Evolutionary conservation across 2,329 filamentous ascomycete species (phyloP), one percentile per base, ranked within the genome.

Genomic region (Thielaviopsis cerberus): DNA sequence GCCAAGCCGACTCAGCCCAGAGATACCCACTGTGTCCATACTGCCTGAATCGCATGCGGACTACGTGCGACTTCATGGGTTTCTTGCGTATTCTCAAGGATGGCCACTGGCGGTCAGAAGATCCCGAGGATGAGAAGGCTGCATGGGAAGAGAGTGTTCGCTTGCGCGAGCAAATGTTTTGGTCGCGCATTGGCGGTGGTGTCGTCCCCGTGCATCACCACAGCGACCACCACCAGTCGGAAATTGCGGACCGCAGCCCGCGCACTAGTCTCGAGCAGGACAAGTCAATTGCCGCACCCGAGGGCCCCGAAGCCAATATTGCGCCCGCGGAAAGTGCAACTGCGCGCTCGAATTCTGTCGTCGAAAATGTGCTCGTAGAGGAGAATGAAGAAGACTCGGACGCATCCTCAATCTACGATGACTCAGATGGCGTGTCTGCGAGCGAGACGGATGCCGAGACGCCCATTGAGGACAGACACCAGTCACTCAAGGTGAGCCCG

Each of bases 131-230:
- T 34, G 88, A 94, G 70, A 88, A 86, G 66, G 80, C 82, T 26
- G 88, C 89, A 0, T 98, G 92, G 92, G 91, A 97, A 67, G 92
- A 98, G 72, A 88, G 88, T 59, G 86, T 96, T 11, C 81, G 85
- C 27, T 71, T 97, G 53, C 78, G 92, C 55, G 92, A 98, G 69
- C 83, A 91, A 64, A 95, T 98, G 86, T 98, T 98, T 68, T 98
- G 92, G 92, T 82, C 87, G 55, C 80, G 92, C 58, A 81, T 98
- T 56, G 91, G 91, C 25, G 92, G 90, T 26, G 92, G 92, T 15
- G 88, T 98, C 1, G 73, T 97, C 13, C 92, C 91, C 1, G 74
- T 78, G 10, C 64, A 65, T 11, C 70, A 70, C 24, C 92, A 91
- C 1, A 74, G 78, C 6, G 62, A 53, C 23, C 55, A 58, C 30